Evolutionary conservation across 1,284 basidiomycete species (phyloP), one percentile per base, ranked within the genome.

Genomic region (Rhizoctonia solani): DNA sequence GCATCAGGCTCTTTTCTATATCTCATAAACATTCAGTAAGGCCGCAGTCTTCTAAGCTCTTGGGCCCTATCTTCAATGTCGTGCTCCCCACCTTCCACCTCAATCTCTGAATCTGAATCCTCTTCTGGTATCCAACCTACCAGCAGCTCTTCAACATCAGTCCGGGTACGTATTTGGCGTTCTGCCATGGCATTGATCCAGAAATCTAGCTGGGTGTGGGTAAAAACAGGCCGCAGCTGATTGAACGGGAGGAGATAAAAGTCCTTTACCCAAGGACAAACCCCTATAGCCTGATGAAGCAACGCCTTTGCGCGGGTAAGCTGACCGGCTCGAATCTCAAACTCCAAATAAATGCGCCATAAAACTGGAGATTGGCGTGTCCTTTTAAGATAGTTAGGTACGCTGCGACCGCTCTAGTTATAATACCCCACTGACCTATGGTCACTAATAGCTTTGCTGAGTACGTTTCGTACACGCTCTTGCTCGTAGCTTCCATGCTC

Each of bases 181-280:
- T 96, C 94, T 4, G 84, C 85, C 88, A 95, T 94, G 9, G 87
- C 83, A 67, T 93, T 88, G 37, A 82, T 85, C 72, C 91, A 83
- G 25, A 78, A 81, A 59, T 84, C 81, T 71, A 96, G 80, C 74
- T 97, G 93, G 19, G 79, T 78, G 16, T 77, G 71, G 32, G 79
- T 84, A 76, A 95, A 96, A 58, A 83, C 84, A 1, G 79, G 74
- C 32, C 92, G 84, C 44, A 97, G 78, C 0, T 85, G 81, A 3
- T 86, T 85, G 77, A 96, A 97, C 3, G 93, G 91, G 21, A 94
- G 74, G 66, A 98, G 80, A 1, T 39, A 72, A 76, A 46, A 68
- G 90, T 92, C 89, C 82, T 94, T 94, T 14, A 81, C 81, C 68
- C 92, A 79, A 0, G 92, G 90, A 74, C 92, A 93, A 74, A 91